A percentile compares a stretch with the other conserved stretches of the same genome.
Evolutionary conservation across 345 rosid genomes (phyloP).

Genomic region (Nasturtium officinale): DNA sequence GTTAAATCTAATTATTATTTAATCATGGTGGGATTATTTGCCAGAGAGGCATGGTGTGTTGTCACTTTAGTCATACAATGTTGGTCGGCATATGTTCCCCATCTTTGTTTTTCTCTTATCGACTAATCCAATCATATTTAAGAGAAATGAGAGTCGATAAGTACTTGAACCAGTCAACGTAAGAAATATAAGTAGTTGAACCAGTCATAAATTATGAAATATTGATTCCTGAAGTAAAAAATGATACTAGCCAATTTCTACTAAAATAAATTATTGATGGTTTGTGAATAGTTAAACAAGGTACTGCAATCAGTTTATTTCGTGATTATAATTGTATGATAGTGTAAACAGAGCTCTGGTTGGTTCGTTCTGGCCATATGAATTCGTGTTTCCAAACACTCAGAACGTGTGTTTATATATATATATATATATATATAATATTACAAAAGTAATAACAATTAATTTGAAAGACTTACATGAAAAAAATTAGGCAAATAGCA

Average conservation of each 20-base stretch:
- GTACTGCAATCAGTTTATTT: neutral
- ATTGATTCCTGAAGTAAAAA: neutral
- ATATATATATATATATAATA: no score
- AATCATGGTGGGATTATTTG: constrained; percentile 35
- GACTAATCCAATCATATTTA: constrained; percentile 8
- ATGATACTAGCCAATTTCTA: neutral
- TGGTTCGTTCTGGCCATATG: neutral
- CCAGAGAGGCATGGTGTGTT: constrained; percentile 37
- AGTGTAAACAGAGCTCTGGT: constrained; percentile 27
- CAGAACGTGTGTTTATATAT: no score
- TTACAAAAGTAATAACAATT: no score
- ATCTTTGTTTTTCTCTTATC: neutral
- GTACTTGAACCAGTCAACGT: no score
- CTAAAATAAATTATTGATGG: neutral
- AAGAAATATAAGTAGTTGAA: no score
- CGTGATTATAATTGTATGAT: neutral
- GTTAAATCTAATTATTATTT: constrained; percentile 25
- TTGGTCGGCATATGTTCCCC: constrained; percentile 29
- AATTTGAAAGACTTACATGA: no score
- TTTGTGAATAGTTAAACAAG: neutral
- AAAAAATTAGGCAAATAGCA: no score
- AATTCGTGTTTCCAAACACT: neutral
- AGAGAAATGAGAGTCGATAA: neutral
- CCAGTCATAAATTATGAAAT: neutral
- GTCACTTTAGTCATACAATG: constrained; percentile 40